Evolutionary conservation across 768 basidiomycete genomes (phyloP), one percentile per base, ranked within the genome.

Genomic region (Sutorius australiensis): DNA sequence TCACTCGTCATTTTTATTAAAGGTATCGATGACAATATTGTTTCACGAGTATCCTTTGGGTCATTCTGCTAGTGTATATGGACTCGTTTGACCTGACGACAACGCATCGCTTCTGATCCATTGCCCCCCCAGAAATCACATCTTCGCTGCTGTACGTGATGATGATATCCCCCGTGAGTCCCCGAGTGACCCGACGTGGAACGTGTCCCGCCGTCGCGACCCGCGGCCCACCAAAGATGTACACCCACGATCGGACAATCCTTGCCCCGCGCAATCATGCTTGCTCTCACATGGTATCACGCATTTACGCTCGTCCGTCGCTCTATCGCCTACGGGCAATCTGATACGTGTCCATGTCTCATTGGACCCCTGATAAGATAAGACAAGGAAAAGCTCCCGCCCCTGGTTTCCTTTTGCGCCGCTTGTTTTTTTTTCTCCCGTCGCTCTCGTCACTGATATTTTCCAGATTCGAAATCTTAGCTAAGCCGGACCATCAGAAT

Each of bases 361-460:
- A 63, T 58, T 67, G 60, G 66, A n/a, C 36, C 31, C 32, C 28
- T 33, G 65, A 66, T 66, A 67, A 66, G 65, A 66, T 67, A 67
- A 66, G 61, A 63, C 66, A 58, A 57, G 24, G 37, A 31, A 56
- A 54, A 40, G 27, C 3, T 41, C 33, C 57, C 49, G 37, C 30
- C 42, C 40, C 41, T 43, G 6, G 5, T 61, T 61, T 48, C 49
- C 62, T 46, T 62, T 59, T 65, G 36, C 3, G 17, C 19, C n/a
- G 24, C 24, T 34, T 38, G 17, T 45, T 56, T 60, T 47, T 53
- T 62, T 50, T 52, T 48, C 28, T 36, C 21, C 63, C 53, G 56
- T 38, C 46, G 43, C 33, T 59, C 56, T 54, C 55, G 59, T 64
- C 61, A 61, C 36, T 21, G 27, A 21, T 33, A 40, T 10, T n/a